phyloP scores from a whole-genome alignment of 345 rosid species.

The Eucalyptus dawsonii region DNA sequence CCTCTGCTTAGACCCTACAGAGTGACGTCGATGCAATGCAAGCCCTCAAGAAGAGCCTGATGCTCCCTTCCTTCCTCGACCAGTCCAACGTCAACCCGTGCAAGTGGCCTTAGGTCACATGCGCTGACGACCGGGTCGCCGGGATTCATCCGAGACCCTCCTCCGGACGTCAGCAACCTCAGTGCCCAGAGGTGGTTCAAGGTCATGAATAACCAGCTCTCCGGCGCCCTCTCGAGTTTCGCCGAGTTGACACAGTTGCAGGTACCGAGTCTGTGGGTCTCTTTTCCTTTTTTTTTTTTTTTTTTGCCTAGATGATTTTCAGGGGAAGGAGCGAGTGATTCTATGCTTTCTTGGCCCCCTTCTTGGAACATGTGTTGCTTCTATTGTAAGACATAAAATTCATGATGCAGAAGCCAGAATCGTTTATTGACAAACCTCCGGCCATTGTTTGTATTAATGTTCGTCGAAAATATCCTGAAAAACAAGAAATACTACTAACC shows the following conservation, averaged over 20 bases:
- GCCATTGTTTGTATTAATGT: too few species aligned
- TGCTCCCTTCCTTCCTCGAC: constrained; percentile 13
- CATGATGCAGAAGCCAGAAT: too few species aligned
- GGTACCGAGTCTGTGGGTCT: background rate
- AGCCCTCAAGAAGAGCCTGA: constrained; percentile 15
- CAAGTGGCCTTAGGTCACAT: constrained; percentile 30
- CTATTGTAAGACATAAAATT: too few species aligned
- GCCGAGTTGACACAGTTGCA: constrained; percentile 28
- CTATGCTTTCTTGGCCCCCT: background rate
- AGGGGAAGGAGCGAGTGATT: background rate
- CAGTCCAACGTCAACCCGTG: constrained; percentile 66
- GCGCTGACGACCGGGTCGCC: constrained; percentile 20
- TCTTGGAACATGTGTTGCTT: background rate
- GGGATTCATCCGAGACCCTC: constrained; percentile 46
- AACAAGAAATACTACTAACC: too few species aligned
- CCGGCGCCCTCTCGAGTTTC: constrained; percentile 47
- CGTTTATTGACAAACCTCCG: too few species aligned
- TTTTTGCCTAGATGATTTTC: background rate
- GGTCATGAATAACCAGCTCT: constrained; percentile 31
- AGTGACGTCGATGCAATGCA: constrained; percentile 10
- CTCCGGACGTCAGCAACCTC: constrained; percentile 40
- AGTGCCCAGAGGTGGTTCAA: constrained; percentile 22
- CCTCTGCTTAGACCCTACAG: background rate
- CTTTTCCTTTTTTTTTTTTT: too few species aligned
- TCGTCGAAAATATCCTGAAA: too few species aligned